A percentile compares a stretch with the other conserved stretches of the same genome.
Conservation (phyloP, 163 green algal species). For the Picocystis sp. region DNA sequence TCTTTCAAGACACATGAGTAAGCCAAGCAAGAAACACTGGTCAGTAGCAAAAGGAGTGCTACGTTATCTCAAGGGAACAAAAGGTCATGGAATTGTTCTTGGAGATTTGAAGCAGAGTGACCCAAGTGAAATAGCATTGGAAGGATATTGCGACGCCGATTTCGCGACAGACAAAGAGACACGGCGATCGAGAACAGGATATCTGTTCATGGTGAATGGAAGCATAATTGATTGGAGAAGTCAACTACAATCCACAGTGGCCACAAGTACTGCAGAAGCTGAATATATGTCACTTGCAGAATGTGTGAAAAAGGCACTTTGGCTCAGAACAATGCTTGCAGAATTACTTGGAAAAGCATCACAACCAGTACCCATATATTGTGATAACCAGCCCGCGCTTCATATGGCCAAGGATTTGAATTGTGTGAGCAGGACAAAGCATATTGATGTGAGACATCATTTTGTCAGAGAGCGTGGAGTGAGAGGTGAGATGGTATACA, state of each 20-base stretch:
- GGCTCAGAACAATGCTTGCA: constrained; percentile 14
- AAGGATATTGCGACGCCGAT: constrained; percentile 18
- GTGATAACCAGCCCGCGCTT: no score
- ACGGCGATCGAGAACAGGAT: constrained; percentile 18
- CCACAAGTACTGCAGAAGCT: constrained; percentile 19
- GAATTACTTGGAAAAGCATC: constrained; percentile 10
- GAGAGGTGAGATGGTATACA: no score
- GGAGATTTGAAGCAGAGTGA: no score
- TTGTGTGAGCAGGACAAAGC: no score
- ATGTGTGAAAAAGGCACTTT: constrained; percentile 19
- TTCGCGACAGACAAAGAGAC: constrained; percentile 11
- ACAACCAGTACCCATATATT: no score
- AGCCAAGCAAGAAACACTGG: constrained; percentile 11
- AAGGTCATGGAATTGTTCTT: no score
- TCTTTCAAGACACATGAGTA: constrained; percentile 17
- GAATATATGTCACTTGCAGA: constrained; percentile 25
- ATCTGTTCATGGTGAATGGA: constrained; percentile 17
- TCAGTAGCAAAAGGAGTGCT: constrained; percentile 9
- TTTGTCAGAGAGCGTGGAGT: no score
- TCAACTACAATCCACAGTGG: constrained; percentile 23
- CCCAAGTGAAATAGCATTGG: neutral
- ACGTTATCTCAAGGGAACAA: constrained; percentile 10
- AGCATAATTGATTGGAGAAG: constrained; percentile 22
- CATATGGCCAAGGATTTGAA: no score
- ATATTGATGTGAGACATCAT: no score